phyloP scores from a whole-genome alignment of 495 filamentous ascomycete species.

The Aspergillus campestris region DNA sequence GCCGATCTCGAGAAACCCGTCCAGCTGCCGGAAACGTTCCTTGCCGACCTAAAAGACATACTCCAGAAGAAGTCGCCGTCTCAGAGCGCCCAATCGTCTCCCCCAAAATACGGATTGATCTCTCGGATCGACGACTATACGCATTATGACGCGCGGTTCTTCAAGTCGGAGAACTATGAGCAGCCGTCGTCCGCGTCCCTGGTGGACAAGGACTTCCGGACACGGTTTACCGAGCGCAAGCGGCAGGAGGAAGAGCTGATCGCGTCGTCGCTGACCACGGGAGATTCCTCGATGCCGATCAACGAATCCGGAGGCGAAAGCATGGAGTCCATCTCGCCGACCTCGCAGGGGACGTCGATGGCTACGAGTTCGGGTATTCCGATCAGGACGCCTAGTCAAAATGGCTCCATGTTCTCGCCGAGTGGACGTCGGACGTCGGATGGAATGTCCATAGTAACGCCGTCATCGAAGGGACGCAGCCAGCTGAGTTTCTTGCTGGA shows the following conservation, averaged over 20 bases:
- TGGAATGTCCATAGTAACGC: not conserved
- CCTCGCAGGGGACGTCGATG: constrained; percentile 2
- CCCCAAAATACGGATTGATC: constrained; percentile 6
- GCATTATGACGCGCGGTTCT: constrained; percentile 7
- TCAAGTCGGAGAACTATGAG: constrained; percentile 12
- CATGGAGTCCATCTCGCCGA: constrained; percentile 1
- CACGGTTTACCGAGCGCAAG: constrained; percentile 17
- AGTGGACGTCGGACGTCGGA: too few species aligned
- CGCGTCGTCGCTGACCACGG: constrained; percentile 3
- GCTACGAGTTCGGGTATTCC: constrained; percentile 3
- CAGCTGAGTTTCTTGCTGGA: constrained; percentile 16
- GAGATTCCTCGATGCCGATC: not conserved
- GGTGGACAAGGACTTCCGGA: constrained; percentile 24
- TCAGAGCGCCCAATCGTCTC: not conserved
- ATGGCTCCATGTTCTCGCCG: not conserved
- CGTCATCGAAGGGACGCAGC: constrained; percentile 4
- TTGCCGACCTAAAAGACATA: constrained; percentile 5
- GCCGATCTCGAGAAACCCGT: not conserved
- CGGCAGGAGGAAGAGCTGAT: constrained; percentile 6
- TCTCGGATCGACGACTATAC: constrained; percentile 4
- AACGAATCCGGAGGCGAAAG: not conserved
- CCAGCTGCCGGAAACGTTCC: constrained; percentile 3
- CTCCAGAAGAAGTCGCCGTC: constrained; percentile 3
- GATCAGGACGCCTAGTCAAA: not conserved
- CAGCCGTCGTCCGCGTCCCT: constrained; percentile 17